Percentiles rank a stretch among this genome's conserved stretches.
Evolutionary conservation across 345 rosid genomes (phyloP).

Genomic region (Salix purpurea): DNA sequence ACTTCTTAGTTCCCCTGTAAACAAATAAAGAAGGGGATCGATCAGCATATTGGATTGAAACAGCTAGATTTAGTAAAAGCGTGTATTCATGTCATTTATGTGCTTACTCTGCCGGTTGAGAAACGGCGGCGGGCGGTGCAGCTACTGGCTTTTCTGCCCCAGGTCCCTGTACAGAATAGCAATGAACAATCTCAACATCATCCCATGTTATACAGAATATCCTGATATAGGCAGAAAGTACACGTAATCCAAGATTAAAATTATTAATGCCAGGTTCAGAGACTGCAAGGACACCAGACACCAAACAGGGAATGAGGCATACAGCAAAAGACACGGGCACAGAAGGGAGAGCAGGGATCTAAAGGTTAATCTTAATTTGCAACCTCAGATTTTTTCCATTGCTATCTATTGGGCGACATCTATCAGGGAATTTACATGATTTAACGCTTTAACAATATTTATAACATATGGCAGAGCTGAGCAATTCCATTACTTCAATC

Average conservation of each 20-base stretch:
- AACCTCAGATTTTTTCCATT: neutral
- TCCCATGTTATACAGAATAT: neutral
- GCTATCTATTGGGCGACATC: neutral
- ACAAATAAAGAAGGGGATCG: neutral
- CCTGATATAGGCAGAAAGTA: neutral
- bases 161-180: conserved; percentile 15
- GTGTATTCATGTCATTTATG: neutral
- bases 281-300: neutral
- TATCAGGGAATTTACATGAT: neutral
- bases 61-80: no score
- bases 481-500: neutral
- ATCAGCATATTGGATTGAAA: neutral
- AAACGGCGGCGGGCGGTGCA: conserved; percentile 13
- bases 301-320: neutral
- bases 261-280: neutral
- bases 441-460: no score
- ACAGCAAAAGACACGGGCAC: neutral
- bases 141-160: conserved; percentile 19
- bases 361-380: neutral
- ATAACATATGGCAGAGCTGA: neutral
- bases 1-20: conserved; percentile 19
- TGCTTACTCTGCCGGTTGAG: conserved; percentile 19
- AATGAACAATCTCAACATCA: neutral
- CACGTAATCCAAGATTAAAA: neutral
- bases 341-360: neutral